phyloP scores from a whole-genome alignment of 306 rosid species.

The Quercus glauca region DNA sequence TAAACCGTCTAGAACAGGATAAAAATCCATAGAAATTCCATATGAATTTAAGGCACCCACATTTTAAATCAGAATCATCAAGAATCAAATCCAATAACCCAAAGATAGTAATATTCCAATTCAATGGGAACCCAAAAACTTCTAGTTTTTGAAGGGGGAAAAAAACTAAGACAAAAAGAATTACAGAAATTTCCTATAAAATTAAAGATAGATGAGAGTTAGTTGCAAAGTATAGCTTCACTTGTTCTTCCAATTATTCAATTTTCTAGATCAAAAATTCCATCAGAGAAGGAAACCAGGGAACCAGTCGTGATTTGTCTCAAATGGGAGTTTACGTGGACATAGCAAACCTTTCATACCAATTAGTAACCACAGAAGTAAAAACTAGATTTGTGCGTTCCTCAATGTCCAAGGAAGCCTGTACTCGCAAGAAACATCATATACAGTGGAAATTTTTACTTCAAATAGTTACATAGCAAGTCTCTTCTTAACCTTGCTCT shows the following conservation, averaged over 20 bases:
- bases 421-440: conserved; percentile 2
- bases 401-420: conserved; percentile 17
- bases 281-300: background rate
- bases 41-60: background rate
- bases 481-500: conserved; percentile 46
- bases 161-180: background rate
- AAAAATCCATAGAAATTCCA: background rate
- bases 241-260: background rate
- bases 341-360: conserved; percentile 21
- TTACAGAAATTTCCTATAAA: background rate
- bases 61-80: background rate
- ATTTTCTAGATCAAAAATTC: background rate
- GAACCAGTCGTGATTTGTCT: too few species aligned
- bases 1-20: background rate
- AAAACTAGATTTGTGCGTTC: conserved; percentile 3
- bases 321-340: too few species aligned
- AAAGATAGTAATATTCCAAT: background rate
- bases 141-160: background rate
- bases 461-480: background rate
- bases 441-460: conserved; percentile 14
- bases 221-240: background rate
- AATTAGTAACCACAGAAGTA: conserved; percentile 8
- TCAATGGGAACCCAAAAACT: background rate
- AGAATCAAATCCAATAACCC: background rate
- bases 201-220: background rate